A percentile compares a stretch with the other conserved stretches of the same genome.
Evolutionary conservation across 139 green algal genomes (phyloP).

Genomic region (Coccomyxa sp.): DNA sequence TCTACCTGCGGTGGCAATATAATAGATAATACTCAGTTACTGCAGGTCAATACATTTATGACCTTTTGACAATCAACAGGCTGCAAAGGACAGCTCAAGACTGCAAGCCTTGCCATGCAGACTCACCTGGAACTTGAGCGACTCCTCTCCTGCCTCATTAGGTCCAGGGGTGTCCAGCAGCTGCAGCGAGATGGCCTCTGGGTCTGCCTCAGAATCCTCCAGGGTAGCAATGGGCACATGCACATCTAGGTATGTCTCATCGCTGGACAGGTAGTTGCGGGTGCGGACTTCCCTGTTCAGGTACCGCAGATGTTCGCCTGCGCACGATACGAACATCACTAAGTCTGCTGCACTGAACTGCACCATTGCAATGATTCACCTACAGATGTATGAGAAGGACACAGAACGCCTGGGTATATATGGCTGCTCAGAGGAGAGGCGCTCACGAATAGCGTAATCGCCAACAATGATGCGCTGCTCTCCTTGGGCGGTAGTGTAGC

Average conservation of each 20-base stretch:
- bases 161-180: constrained; percentile 70
- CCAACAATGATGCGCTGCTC: constrained; percentile 4
- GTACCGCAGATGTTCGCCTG: constrained; percentile 40
- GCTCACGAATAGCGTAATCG: background rate
- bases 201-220: background rate
- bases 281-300: constrained; percentile 47
- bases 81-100: too few species aligned
- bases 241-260: constrained; percentile 37
- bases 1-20: constrained; percentile 46
- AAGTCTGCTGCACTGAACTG: background rate
- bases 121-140: constrained; percentile 49
- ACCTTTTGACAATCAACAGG: too few species aligned
- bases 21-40: too few species aligned
- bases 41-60: too few species aligned
- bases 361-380: background rate
- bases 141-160: constrained; percentile 70
- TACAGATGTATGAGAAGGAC: background rate
- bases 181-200: constrained; percentile 17
- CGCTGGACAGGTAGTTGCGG: constrained; percentile 11
- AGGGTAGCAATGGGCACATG: constrained; percentile 38
- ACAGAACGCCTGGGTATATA: background rate
- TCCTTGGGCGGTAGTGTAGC: background rate
- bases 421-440: background rate
- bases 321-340: background rate
- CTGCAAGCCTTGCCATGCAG: too few species aligned